Conservation (phyloP, 305 asterid species). For the Coffea humblotiana region DNA sequence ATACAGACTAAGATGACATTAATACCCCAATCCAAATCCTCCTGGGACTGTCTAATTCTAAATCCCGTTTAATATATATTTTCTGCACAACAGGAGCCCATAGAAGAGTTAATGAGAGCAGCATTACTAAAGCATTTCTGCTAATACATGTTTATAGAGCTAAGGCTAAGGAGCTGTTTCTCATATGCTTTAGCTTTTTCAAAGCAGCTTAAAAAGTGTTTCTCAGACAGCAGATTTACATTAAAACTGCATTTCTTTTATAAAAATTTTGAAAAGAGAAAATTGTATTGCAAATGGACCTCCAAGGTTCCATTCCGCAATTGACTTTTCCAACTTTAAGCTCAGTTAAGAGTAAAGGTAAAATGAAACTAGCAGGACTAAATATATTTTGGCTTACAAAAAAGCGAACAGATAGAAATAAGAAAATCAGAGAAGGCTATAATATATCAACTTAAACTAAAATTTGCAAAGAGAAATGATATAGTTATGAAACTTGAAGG, state of each 20-base stretch:
- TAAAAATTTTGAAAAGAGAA: not conserved
- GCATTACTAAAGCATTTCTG: not conserved
- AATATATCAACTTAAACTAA: not conserved
- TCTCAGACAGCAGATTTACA: not conserved
- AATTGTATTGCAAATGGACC: not conserved
- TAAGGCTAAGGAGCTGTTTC: not conserved
- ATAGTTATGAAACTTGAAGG: not conserved
- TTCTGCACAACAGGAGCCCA: not conserved
- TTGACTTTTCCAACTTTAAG: not conserved
- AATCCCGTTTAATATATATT: not conserved
- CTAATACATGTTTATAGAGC: not conserved
- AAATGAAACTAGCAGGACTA: not conserved
- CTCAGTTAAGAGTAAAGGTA: not conserved
- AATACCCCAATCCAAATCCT: not conserved
- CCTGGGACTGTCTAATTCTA: not conserved
- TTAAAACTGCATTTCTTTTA: not conserved
- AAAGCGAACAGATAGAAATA: not conserved
- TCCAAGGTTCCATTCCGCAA: not conserved
- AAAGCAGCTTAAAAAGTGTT: not conserved
- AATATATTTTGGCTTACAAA: not conserved
- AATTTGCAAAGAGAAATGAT: not conserved
- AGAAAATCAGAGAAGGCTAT: not conserved
- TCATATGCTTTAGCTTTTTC: not conserved
- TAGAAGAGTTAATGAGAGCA: not conserved
- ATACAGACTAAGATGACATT: too few species aligned